Evolutionary conservation across 2,329 filamentous ascomycete genomes (phyloP).

Genomic region (Plectosphaerella cucumerina): DNA sequence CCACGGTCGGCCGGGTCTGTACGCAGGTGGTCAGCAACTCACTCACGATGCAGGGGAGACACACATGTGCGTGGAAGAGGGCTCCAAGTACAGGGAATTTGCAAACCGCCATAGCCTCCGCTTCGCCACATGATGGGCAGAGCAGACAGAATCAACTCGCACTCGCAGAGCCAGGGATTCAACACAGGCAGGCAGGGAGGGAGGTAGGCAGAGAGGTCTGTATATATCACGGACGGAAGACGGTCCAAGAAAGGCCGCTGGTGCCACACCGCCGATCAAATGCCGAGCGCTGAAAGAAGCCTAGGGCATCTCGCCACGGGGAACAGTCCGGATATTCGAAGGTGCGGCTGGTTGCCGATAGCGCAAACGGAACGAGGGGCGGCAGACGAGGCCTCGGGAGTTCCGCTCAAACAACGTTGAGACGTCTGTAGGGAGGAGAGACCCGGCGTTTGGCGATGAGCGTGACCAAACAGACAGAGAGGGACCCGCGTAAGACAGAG

Average conservation of each 20-base stretch:
- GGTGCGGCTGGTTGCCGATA: no score
- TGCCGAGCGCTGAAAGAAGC: neutral
- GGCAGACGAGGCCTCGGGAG: no score
- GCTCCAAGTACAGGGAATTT: slow-evolving; percentile 12
- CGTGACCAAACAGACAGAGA: no score
- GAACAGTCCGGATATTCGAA: no score
- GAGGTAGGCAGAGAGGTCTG: neutral
- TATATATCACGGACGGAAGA: slow-evolving; percentile 7
- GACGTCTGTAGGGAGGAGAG: no score
- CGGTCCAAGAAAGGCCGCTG: slow-evolving; percentile 4
- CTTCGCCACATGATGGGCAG: slow-evolving; percentile 12
- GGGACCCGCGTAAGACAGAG: no score
- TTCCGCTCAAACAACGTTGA: no score
- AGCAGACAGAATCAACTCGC: neutral
- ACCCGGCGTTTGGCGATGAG: no score
- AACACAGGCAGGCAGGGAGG: neutral
- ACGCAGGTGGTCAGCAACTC: slow-evolving; percentile 28
- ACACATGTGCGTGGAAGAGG: slow-evolving; percentile 4
- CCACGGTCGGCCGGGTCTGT: slow-evolving; percentile 52
- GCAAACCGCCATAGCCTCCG: slow-evolving; percentile 12
- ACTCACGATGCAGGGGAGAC: slow-evolving; percentile 12
- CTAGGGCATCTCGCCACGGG: neutral
- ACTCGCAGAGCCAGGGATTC: neutral
- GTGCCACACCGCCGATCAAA: neutral
- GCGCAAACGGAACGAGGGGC: no score